Conservation (phyloP, 352 stramenopile species). For the Aphanomyces astaci region DNA sequence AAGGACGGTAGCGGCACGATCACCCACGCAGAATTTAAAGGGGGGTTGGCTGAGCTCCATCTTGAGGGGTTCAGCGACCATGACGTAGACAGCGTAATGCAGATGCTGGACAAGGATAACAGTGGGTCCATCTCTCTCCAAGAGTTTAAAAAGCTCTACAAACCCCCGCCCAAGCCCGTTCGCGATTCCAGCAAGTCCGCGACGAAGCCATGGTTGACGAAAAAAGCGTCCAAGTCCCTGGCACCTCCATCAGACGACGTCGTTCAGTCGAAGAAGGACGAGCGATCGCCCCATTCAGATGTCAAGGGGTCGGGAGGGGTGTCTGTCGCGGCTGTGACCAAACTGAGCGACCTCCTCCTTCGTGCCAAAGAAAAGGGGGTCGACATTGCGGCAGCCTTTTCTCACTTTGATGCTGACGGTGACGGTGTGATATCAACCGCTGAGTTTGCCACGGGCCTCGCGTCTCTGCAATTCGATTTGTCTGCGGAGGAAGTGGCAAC, state of each 20-base stretch:
- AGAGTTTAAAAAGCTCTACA: slow-evolving; percentile 56
- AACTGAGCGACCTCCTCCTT: slow-evolving; percentile 43
- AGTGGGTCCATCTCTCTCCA: slow-evolving; percentile 45
- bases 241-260: background rate
- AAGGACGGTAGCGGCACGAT: slow-evolving; percentile 25
- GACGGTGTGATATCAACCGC: slow-evolving; percentile 40
- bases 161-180: background rate
- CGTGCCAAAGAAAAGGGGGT: slow-evolving; percentile 41
- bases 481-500: slow-evolving; percentile 35
- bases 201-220: background rate
- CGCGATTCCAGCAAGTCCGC: background rate
- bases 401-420: slow-evolving; percentile 66
- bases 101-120: slow-evolving; percentile 36
- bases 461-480: slow-evolving; percentile 26
- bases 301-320: too few species aligned
- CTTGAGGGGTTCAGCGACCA: slow-evolving; percentile 33
- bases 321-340: slow-evolving; percentile 26
- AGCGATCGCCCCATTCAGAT: too few species aligned
- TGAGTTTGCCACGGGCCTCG: slow-evolving; percentile 46
- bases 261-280: background rate
- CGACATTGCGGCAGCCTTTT: slow-evolving; percentile 43
- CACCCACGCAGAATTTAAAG: slow-evolving; percentile 20
- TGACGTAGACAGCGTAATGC: slow-evolving; percentile 37
- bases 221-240: background rate
- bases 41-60: slow-evolving; percentile 27